Evolutionary conservation across 2,329 filamentous ascomycete species (phyloP).

Genomic region (Verticillium isaacii): DNA sequence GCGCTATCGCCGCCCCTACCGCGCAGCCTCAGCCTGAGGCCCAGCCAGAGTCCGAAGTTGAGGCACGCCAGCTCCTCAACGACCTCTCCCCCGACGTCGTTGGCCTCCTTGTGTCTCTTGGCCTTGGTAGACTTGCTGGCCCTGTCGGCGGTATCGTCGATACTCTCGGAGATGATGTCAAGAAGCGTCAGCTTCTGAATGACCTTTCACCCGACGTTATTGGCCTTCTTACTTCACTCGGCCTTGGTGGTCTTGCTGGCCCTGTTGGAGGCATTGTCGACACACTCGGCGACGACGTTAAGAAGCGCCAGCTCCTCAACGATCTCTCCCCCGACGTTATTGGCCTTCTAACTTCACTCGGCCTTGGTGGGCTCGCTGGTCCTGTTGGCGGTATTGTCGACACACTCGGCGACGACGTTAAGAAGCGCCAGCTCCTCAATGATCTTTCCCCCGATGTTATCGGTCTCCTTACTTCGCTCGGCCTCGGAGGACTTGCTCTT

Average conservation of each 20-base stretch:
- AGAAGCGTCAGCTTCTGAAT: neutral
- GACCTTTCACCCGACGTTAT: neutral
- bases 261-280: neutral
- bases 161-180: neutral
- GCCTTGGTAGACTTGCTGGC: neutral
- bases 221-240: neutral
- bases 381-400: neutral
- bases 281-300: neutral
- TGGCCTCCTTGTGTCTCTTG: neutral
- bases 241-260: neutral
- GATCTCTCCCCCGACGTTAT: neutral
- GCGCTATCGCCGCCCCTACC: neutral
- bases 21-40: slow-evolving; percentile 1
- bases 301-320: neutral
- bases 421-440: neutral
- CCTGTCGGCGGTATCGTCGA: neutral
- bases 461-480: neutral
- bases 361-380: neutral
- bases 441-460: neutral
- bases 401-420: neutral
- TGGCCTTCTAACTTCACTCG: neutral
- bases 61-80: neutral
- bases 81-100: neutral
- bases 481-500: neutral
- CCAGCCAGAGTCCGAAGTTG: neutral